These are phyloP conservation scores for Cyberlindnera americana DNA, from an alignment of 805 yeast genomes.

Conservation along the genomic window DNA sequence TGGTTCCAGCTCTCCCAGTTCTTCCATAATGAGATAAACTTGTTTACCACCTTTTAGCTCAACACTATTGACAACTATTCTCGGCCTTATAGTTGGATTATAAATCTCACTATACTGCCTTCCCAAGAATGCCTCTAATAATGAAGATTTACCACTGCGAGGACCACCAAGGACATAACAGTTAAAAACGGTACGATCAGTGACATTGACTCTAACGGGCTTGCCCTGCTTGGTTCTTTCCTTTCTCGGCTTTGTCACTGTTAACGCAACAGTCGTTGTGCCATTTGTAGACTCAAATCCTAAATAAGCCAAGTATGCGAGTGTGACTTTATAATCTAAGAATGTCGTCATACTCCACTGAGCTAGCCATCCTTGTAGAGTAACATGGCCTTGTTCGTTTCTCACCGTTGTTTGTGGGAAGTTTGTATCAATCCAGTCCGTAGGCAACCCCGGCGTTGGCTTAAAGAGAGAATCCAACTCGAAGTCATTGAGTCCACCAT, in stretches of 20 bases:
- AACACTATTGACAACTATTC: constrained; percentile 85
- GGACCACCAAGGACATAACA: constrained; percentile 86
- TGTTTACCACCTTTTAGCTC: constrained; percentile 95
- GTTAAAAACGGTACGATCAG: constrained; percentile 87
- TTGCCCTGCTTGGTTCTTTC: constrained; percentile 64
- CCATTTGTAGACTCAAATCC: constrained; percentile 60
- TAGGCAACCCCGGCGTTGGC: constrained; percentile 93
- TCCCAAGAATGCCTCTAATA: constrained; percentile 77
- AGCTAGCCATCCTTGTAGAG: constrained; percentile 97
- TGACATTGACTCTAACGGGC: constrained; percentile 60
- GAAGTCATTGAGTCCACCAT: constrained; percentile 81
- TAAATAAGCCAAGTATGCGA: constrained; percentile 84
- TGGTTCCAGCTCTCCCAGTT: constrained; percentile 80
- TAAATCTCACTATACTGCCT: constrained; percentile 67
- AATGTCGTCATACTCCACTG: constrained; percentile 98
- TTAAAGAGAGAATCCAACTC: constrained; percentile 70
- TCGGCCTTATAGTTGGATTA: constrained; percentile 78
- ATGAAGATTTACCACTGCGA: constrained; percentile 81
- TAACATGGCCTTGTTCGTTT: constrained; percentile 84
- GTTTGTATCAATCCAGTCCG: constrained; percentile 76
- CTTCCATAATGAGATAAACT: constrained; percentile 87
- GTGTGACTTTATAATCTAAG: constrained; percentile 75
- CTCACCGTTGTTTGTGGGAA: constrained; percentile 89
- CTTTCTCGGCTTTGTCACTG: constrained; percentile 79
- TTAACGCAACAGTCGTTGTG: constrained; percentile 49